These are phyloP conservation scores for Magnusiomyces tetraspermus DNA, from an alignment of 1,139 yeast species.

Conservation along the genomic window DNA sequence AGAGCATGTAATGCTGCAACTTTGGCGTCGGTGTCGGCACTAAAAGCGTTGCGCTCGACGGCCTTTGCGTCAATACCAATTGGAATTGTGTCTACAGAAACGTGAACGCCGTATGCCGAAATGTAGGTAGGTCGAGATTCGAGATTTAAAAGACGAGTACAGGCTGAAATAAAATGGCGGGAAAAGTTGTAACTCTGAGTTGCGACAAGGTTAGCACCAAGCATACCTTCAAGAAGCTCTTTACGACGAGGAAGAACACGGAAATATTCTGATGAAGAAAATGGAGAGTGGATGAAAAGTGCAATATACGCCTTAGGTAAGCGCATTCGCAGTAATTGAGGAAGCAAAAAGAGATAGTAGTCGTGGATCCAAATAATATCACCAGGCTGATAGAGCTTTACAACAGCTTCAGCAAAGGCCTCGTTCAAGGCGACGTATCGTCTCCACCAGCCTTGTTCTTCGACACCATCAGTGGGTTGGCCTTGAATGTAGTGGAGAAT, in stretches of 20 bases:
- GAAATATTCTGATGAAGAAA: slow-evolving; percentile 94
- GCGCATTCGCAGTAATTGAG: slow-evolving; percentile 77
- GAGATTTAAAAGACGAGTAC: slow-evolving; percentile 34
- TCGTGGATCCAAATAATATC: slow-evolving; percentile 96
- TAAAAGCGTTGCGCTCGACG: slow-evolving; percentile 42
- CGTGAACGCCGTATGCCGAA: slow-evolving; percentile 65
- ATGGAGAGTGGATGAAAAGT: slow-evolving; percentile 52
- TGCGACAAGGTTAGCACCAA: slow-evolving; percentile 79
- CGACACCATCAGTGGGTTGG: slow-evolving; percentile 54
- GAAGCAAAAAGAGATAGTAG: slow-evolving; percentile 73
- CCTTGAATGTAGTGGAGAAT: slow-evolving; percentile 86
- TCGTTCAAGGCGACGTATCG: slow-evolving; percentile 87
- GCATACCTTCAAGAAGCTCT: slow-evolving; percentile 76
- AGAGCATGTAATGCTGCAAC: slow-evolving; percentile 48
- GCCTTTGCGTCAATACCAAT: slow-evolving; percentile 72
- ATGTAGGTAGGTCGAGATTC: slow-evolving; percentile 46
- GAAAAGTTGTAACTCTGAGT: slow-evolving; percentile 83
- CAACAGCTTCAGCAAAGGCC: slow-evolving; percentile 73
- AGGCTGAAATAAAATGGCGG: slow-evolving; percentile 85
- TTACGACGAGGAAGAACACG: slow-evolving; percentile 77
- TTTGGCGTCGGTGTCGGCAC: slow-evolving; percentile 37
- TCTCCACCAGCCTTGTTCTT: slow-evolving; percentile 77
- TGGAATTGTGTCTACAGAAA: slow-evolving; percentile 66
- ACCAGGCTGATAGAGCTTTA: slow-evolving; percentile 69
- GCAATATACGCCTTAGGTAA: slow-evolving; percentile 76